Conservation (phyloP, 768 basidiomycete genomes). For the Nidula microcarpa region DNA sequence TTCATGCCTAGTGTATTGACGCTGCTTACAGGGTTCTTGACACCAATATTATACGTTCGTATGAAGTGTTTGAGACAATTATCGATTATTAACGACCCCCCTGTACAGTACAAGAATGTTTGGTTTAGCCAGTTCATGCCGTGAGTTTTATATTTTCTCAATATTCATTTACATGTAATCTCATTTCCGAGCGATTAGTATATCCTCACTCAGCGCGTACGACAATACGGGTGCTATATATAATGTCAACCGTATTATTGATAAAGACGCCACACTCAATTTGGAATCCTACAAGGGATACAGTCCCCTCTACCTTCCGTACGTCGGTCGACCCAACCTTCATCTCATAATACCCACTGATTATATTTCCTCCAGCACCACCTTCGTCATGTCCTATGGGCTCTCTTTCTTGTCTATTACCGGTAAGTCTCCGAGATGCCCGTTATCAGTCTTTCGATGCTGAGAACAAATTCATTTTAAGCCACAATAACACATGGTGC, state of each 20-base stretch:
- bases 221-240: constrained; percentile 54
- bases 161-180: constrained; percentile 3
- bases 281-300: constrained; percentile 42
- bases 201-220: constrained; percentile 49
- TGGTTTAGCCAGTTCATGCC: constrained; percentile 61
- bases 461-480: constrained; percentile 3
- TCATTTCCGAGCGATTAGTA: constrained; percentile 20
- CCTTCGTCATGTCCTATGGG: constrained; percentile 55
- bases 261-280: constrained; percentile 34
- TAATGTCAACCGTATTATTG: constrained; percentile 39
- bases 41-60: constrained; percentile 41
- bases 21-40: constrained; percentile 37
- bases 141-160: constrained; percentile 22
- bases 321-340: constrained; percentile 7
- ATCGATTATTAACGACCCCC: neutral
- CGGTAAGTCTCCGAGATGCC: constrained; percentile 20
- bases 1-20: neutral
- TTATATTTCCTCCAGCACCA: constrained; percentile 29
- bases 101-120: constrained; percentile 41
- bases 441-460: neutral
- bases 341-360: neutral
- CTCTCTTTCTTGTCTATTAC: constrained; percentile 65
- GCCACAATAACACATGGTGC: constrained; percentile 46
- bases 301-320: constrained; percentile 46
- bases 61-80: neutral